These are phyloP conservation scores for Clarireedia monteithiana DNA, from an alignment of 2,329 filamentous ascomycete species.

Conservation along the genomic window DNA sequence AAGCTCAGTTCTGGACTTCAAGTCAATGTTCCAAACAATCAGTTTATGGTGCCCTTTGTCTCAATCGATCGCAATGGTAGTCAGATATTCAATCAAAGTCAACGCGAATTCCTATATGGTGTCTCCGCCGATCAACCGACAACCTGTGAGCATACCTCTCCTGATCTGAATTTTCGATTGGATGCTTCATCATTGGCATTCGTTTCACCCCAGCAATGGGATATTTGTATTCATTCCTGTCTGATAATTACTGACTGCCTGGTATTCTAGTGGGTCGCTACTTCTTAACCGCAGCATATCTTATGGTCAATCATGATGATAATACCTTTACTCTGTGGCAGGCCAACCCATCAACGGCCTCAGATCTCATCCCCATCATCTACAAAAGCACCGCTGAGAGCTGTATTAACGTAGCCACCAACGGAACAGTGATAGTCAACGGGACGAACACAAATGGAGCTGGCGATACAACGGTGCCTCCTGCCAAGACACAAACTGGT, in stretches of 20 bases:
- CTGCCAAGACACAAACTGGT: neutral
- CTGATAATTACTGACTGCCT: no score
- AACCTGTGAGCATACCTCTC: neutral
- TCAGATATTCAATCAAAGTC: neutral
- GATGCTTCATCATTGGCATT: no score
- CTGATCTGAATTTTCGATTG: no score
- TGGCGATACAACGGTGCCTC: neutral
- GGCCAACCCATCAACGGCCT: neutral
- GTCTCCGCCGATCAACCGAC: neutral
- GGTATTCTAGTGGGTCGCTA: neutral
- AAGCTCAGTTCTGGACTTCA: neutral
- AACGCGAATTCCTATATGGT: neutral
- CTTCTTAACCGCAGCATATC: neutral
- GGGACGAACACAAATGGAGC: neutral
- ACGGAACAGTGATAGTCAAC: neutral
- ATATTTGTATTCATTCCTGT: no score
- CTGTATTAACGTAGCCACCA: neutral
- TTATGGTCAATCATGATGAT: slow-evolving; percentile 2
- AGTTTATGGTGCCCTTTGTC: neutral
- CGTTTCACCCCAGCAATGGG: no score
- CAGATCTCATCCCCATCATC: neutral
- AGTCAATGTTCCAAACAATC: neutral
- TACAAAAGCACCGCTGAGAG: neutral
- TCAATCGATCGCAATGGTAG: neutral
- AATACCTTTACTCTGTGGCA: neutral